Conservation (phyloP, 2,329 filamentous ascomycete genomes). For the Talaromyces sp. region DNA sequence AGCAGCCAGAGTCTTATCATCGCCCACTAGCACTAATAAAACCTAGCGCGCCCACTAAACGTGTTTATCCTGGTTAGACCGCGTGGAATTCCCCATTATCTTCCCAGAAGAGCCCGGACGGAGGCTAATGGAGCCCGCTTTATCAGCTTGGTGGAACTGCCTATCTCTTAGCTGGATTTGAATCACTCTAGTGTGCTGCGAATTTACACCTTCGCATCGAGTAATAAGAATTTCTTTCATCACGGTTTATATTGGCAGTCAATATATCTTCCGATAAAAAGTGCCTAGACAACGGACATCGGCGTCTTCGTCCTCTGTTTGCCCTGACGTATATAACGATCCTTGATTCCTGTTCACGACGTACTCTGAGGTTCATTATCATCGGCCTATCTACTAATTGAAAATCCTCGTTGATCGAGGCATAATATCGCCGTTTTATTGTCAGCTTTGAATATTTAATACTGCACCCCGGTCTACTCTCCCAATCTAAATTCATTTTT, state of each 20-base stretch:
- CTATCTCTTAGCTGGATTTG: background rate
- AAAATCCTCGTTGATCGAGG: constrained; percentile 5
- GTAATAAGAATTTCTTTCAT: constrained; percentile 7
- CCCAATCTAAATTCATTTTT: background rate
- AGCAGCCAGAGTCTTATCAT: constrained; percentile 11
- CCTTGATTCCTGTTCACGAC: background rate
- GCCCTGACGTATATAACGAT: background rate
- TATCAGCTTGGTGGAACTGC: constrained; percentile 5
- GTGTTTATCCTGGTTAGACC: background rate
- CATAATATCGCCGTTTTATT: background rate
- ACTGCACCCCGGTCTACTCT: background rate
- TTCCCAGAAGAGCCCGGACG: background rate
- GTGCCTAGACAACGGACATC: background rate
- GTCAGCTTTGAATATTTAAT: background rate
- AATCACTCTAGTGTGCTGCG: background rate
- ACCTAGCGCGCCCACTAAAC: background rate
- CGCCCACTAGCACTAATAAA: background rate
- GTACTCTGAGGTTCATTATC: background rate
- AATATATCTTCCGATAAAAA: background rate
- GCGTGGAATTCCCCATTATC: constrained; percentile 1
- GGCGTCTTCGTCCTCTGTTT: background rate
- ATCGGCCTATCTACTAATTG: background rate
- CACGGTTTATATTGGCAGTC: background rate
- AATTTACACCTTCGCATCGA: constrained; percentile 13
- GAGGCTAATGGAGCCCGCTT: background rate